Conservation (phyloP, 2,329 filamentous ascomycete genomes). For the Metarhizium album region DNA sequence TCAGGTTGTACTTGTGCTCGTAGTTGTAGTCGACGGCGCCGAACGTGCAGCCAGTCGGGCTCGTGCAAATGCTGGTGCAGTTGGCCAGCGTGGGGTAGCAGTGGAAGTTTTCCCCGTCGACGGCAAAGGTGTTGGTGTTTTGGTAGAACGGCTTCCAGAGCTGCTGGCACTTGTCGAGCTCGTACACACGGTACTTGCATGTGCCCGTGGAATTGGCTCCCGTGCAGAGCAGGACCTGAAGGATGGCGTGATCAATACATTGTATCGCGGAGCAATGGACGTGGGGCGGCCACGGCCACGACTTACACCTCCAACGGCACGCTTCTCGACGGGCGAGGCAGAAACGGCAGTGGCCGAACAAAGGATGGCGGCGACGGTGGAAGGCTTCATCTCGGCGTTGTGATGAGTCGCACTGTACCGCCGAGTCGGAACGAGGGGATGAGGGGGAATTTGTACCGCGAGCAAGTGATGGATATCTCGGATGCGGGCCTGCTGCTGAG, state of each 20-base stretch:
- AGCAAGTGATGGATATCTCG: too few species aligned
- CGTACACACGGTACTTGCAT: conserved; percentile 33
- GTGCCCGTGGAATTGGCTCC: conserved; percentile 37
- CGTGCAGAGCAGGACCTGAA: conserved; percentile 38
- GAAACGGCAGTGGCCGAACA: conserved; percentile 13
- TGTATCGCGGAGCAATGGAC: background rate
- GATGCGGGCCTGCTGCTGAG: too few species aligned
- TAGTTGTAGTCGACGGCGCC: conserved; percentile 35
- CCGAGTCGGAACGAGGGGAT: too few species aligned
- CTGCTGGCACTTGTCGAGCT: conserved; percentile 34
- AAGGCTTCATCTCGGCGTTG: conserved; percentile 20
- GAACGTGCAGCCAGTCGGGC: conserved; percentile 41
- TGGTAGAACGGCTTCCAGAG: conserved; percentile 27
- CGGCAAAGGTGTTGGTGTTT: conserved; percentile 39
- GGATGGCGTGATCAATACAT: too few species aligned
- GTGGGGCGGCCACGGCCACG: background rate
- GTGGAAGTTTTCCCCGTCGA: conserved; percentile 36
- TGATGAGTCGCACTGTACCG: background rate
- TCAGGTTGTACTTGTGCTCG: conserved; percentile 36
- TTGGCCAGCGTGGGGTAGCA: conserved; percentile 33
- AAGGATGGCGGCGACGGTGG: conserved; percentile 11
- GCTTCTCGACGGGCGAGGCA: conserved; percentile 26
- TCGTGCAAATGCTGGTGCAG: conserved; percentile 35
- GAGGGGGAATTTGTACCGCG: too few species aligned
- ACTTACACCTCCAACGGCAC: conserved; percentile 37